phyloP scores from a whole-genome alignment of 78 protist genomes.

The Dictyostelium intermedium region DNA sequence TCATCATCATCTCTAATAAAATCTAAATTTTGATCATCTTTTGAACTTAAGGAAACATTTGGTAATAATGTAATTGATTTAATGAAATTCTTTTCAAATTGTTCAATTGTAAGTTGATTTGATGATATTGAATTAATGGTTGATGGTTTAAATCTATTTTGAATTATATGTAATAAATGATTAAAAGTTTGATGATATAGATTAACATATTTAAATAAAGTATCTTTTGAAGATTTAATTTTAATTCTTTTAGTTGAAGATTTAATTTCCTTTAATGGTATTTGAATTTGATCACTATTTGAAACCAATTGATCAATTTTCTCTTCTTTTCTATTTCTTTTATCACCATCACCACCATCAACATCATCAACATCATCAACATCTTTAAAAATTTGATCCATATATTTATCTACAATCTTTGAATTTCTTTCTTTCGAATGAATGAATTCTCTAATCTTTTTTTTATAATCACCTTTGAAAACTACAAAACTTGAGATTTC shows the following conservation, averaged over 20 bases:
- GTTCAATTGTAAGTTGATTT: background rate
- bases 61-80: constrained; percentile 37
- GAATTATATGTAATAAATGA: constrained; percentile 10
- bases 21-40: constrained; percentile 22
- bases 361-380: background rate
- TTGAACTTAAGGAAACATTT: background rate
- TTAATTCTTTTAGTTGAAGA: constrained; percentile 8
- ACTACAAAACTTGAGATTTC: background rate
- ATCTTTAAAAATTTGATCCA: background rate
- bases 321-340: background rate
- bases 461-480: background rate
- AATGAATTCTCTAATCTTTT: background rate
- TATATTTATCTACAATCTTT: background rate
- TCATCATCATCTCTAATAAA: constrained; percentile 46
- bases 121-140: no score
- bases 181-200: constrained; percentile 10
- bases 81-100: constrained; percentile 1
- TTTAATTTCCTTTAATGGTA: background rate
- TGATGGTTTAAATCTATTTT: constrained; percentile 5
- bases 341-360: background rate
- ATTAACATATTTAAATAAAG: constrained; percentile 9
- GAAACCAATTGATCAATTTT: background rate
- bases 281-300: background rate
- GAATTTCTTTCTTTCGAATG: background rate
- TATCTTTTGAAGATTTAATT: background rate